These are phyloP conservation scores for Dendrostoma leiphaemia DNA, from an alignment of 2,329 filamentous ascomycete species.

Conservation along the genomic window DNA sequence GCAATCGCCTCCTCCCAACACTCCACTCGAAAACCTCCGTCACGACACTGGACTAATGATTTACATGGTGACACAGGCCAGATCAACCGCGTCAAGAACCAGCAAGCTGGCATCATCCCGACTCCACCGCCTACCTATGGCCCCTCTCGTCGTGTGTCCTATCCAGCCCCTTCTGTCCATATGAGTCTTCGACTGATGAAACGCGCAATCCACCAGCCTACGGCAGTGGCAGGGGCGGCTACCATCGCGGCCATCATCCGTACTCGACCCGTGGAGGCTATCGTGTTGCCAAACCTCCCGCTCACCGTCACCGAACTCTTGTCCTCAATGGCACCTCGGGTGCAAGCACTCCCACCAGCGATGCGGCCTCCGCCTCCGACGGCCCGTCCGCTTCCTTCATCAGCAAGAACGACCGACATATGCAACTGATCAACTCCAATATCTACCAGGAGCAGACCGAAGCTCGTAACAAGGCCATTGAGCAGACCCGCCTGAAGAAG, in stretches of 20 bases:
- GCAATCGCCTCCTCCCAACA: conserved; percentile 2
- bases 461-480: conserved; percentile 67
- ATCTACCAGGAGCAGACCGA: conserved; percentile 74
- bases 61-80: conserved; percentile 50
- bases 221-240: conserved; percentile 18
- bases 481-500: conserved; percentile 62
- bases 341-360: conserved; percentile 28
- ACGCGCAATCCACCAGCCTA: background rate
- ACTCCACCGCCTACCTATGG: conserved; percentile 24
- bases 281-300: conserved; percentile 32
- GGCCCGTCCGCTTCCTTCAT: conserved; percentile 54
- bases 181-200: background rate
- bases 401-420: conserved; percentile 70
- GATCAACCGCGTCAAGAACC: conserved; percentile 77
- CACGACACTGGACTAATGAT: background rate
- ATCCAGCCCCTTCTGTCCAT: background rate
- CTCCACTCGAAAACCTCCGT: conserved; percentile 2
- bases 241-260: conserved; percentile 21
- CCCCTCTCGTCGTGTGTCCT: conserved; percentile 35
- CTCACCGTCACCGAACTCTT: conserved; percentile 54
- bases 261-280: conserved; percentile 33
- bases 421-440: conserved; percentile 78
- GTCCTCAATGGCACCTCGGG: conserved; percentile 53
- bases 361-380: conserved; percentile 30
- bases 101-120: conserved; percentile 44